Base-by-base conservation (phyloP, 164 flowering plant genomes). In the Stephania yunnanensis region DNA sequence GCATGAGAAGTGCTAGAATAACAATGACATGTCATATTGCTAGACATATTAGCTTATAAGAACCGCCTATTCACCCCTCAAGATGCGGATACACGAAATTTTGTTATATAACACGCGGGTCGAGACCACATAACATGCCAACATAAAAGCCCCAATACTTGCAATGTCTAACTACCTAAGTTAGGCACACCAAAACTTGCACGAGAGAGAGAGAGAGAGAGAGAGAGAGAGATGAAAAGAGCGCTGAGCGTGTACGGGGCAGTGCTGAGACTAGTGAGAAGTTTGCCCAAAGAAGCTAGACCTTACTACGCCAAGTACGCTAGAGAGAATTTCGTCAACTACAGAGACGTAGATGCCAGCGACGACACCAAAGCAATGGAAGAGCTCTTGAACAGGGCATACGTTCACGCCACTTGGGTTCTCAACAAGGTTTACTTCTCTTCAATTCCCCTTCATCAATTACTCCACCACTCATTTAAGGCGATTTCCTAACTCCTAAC, bases 251-350 rank as follows among this genome's bases (percentile, higher is more conserved):
- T 83, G 1, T 92, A 92, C 85, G 87, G 85, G 7, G 90, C 80
- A 68, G 85, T 90, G 63, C 83, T 92, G 68, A 78, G 97, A 82
- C 80, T 92, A 36, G 89, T 89, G 68, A 75, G 93, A 81, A 83
- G 80, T 53, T 79, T 92, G 71, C 97, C 94, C 20, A 69, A 78
- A 78, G 94, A 92, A 83, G 70, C 90, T 2, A 81, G 94, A 73
- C 87, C 89, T 71, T 90, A 92, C 86, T 89, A 90, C 84, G 85
- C 93, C 84, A 92, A 90, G 69, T 87, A 84, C 84, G 88, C 86
- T 1, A 83, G 93, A 64, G 97, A 92, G 68, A 92, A 92, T 81
- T 89, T 90, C 87, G 93, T 88, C 79, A 92, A 90, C 77, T 92
- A 89, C 85, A 75, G 90, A 77, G 93, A 90, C 4, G 86, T 86